A percentile compares a stretch with the other conserved stretches of the same genome.
phyloP scores from a whole-genome alignment of 331 rosid species.

The Prunus yedoensis region DNA sequence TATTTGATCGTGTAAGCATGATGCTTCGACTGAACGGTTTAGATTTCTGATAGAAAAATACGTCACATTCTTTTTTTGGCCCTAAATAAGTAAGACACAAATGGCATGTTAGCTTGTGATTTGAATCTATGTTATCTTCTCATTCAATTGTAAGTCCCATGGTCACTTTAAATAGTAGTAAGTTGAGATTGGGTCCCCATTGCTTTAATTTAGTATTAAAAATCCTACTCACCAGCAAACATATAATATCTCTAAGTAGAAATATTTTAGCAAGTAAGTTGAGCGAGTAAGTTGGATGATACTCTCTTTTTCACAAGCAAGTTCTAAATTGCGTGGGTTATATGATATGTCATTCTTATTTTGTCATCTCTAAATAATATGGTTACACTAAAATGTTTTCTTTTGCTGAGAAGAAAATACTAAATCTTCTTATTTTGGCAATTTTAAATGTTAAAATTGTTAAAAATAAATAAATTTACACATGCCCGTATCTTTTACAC shows the following conservation, averaged over 20 bases:
- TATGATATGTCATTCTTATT: not conserved
- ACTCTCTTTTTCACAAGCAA: not conserved
- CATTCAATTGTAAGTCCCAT: not conserved
- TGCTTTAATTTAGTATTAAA: not conserved
- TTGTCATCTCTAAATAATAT: conserved; percentile 1
- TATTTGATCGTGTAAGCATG: not conserved
- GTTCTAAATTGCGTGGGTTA: not conserved
- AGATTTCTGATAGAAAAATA: not conserved
- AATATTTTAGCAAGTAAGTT: not conserved
- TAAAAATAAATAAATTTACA: not conserved
- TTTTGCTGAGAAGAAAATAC: conserved; percentile 1
- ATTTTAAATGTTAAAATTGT: not conserved
- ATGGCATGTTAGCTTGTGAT: not conserved
- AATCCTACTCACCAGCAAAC: not conserved
- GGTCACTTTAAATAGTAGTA: not conserved
- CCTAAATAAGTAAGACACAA: not conserved
- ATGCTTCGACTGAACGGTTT: not conserved
- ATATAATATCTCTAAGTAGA: not conserved
- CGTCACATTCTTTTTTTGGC: not conserved
- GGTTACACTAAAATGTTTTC: not conserved
- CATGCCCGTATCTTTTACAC: not conserved
- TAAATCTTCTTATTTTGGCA: not conserved
- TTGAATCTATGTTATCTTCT: not conserved
- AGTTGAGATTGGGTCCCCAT: not conserved
- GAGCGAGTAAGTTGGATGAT: not conserved